phyloP scores from a whole-genome alignment of 306 rosid genomes.

The Carpinus viminea region DNA sequence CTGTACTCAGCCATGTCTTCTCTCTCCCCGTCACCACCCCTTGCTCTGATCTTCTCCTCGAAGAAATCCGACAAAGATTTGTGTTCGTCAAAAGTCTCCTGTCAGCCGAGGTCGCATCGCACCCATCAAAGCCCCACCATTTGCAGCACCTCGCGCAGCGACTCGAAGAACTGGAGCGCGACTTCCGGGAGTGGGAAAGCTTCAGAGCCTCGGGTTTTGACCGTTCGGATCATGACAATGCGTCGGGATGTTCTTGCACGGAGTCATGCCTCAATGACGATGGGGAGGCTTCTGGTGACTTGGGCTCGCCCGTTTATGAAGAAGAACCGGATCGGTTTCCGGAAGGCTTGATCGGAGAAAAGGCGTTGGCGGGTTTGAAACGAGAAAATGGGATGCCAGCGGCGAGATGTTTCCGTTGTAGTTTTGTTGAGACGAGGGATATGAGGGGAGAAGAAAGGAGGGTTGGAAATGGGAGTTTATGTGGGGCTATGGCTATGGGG shows the following conservation, averaged over 20 bases:
- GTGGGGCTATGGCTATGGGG: constrained; percentile 45
- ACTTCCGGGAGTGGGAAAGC: constrained; percentile 25
- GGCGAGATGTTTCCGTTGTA: constrained; percentile 5
- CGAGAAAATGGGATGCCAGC: too few relatives aligned
- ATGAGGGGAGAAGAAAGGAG: constrained; percentile 6
- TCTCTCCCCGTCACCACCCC: constrained; percentile 15
- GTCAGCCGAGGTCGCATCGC: constrained; percentile 43
- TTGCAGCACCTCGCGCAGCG: constrained; percentile 23
- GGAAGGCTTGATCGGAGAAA: background rate
- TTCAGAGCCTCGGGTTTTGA: background rate
- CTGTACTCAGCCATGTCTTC: constrained; percentile 13
- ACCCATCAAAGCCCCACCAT: constrained; percentile 32
- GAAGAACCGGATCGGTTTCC: constrained; percentile 13
- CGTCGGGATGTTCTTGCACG: constrained; percentile 44
- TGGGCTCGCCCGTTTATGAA: constrained; percentile 3
- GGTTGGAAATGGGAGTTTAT: constrained; percentile 17
- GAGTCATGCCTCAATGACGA: constrained; percentile 45
- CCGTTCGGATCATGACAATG: constrained; percentile 11
- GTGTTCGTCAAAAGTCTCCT: constrained; percentile 33
- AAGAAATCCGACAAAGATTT: constrained; percentile 33
- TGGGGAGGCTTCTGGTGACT: constrained; percentile 11
- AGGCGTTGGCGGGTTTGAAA: background rate
- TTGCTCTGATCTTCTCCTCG: background rate
- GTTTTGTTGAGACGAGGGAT: background rate
- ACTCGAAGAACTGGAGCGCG: constrained; percentile 22